Evolutionary conservation across 73 alveolate species (phyloP).

Genomic region (Urostyla sp.): DNA sequence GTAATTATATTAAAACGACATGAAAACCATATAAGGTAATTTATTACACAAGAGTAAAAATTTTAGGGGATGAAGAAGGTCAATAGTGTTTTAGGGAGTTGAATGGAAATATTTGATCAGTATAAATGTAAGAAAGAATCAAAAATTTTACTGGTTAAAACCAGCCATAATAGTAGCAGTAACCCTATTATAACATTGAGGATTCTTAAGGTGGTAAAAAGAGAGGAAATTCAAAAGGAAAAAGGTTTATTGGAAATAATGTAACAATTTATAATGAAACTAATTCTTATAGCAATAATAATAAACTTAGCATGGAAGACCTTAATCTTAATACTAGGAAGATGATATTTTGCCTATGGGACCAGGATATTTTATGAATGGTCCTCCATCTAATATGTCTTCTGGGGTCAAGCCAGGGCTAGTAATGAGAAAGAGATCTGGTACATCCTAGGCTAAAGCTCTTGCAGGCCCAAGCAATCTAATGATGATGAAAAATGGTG

Average conservation of each 20-base stretch:
- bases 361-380: constrained; percentile 9
- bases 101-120: constrained; percentile 1
- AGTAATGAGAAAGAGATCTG: constrained; percentile 40
- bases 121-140: neutral
- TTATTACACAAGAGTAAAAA: constrained; percentile 20
- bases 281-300: constrained; percentile 10
- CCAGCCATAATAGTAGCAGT: too few relatives aligned
- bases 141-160: too few relatives aligned
- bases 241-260: neutral
- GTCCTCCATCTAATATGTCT: neutral
- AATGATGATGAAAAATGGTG: too few relatives aligned
- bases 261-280: neutral
- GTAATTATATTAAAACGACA: neutral
- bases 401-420: neutral
- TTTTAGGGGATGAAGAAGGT: constrained; percentile 6
- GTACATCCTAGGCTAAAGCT: constrained; percentile 34
- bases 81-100: constrained; percentile 13
- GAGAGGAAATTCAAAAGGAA: constrained; percentile 17
- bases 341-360: constrained; percentile 22
- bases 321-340: neutral
- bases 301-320: neutral
- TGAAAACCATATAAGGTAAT: constrained; percentile 31
- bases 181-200: too few relatives aligned
- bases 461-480: neutral
- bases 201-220: too few relatives aligned